Percentiles rank a stretch among this genome's conserved stretches.
phyloP scores from a whole-genome alignment of 2,329 filamentous ascomycete species.

The Uncinocarpus reesii region DNA sequence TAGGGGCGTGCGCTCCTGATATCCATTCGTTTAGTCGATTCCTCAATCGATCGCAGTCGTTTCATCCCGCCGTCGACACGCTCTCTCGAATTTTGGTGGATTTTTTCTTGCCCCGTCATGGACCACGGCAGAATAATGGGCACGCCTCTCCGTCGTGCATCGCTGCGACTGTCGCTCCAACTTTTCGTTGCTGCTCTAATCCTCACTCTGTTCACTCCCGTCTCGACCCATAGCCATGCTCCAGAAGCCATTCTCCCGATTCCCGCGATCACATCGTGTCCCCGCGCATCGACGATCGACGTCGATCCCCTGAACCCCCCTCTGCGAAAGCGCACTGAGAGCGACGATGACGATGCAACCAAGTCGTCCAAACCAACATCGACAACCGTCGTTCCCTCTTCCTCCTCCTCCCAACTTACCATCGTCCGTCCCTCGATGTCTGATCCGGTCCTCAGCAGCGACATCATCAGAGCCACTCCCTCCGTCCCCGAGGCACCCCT shows the following conservation, averaged over 20 bases:
- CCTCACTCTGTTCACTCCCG: background rate
- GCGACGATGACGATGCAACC: background rate
- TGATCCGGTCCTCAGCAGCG: background rate
- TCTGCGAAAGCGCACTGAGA: constrained; percentile 2
- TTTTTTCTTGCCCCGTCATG: too few relatives aligned
- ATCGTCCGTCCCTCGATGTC: constrained; percentile 1
- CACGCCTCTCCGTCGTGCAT: background rate
- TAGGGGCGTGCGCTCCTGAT: background rate
- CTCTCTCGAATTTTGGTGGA: background rate
- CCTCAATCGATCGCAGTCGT: background rate
- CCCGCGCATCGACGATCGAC: background rate
- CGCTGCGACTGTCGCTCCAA: background rate
- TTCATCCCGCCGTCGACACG: background rate
- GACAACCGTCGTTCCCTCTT: background rate
- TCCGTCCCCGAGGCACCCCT: constrained; percentile 30
- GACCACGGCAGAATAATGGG: background rate
- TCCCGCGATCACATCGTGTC: background rate
- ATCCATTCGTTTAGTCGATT: background rate
- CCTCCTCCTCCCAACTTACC: background rate
- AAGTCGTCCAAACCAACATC: background rate
- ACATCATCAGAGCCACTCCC: constrained; percentile 15
- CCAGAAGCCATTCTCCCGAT: background rate
- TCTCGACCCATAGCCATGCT: background rate
- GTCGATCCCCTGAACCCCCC: background rate
- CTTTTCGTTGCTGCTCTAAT: background rate